These are phyloP conservation scores for Lentinula sp. DNA, from an alignment of 768 basidiomycete genomes.

Conservation along the genomic window DNA sequence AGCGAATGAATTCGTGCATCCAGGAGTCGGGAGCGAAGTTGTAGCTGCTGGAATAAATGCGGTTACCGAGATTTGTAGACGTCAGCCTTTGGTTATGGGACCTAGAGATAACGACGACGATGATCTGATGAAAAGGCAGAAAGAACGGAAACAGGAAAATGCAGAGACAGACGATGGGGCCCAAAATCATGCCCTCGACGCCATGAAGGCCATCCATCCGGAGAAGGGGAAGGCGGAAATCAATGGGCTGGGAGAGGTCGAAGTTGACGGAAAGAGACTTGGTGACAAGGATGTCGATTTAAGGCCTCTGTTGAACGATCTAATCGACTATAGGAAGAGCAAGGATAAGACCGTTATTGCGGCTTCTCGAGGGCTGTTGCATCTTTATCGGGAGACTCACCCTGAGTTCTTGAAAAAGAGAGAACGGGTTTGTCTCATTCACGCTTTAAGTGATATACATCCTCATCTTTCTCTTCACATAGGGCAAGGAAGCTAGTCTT, in stretches of 20 bases:
- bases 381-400: slow-evolving; percentile 93
- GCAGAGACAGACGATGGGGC: neutral
- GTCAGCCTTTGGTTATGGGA: slow-evolving; percentile 94
- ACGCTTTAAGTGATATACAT: neutral
- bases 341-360: slow-evolving; percentile 89
- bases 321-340: slow-evolving; percentile 94
- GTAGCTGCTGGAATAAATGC: slow-evolving; percentile 96
- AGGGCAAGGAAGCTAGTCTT: slow-evolving; percentile 92
- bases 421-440: slow-evolving; percentile 57
- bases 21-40: slow-evolving; percentile 93
- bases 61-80: slow-evolving; percentile 87
- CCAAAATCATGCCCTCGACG: neutral
- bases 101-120: slow-evolving; percentile 42
- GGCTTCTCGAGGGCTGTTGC: slow-evolving; percentile 82
- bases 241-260: neutral
- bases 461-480: slow-evolving; percentile 10
- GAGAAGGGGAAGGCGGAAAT: neutral
- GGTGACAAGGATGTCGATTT: slow-evolving; percentile 4
- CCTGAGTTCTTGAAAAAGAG: slow-evolving; percentile 85
- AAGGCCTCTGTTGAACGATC: slow-evolving; percentile 61
- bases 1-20: slow-evolving; percentile 94
- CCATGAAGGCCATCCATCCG: neutral
- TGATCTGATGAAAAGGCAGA: slow-evolving; percentile 31
- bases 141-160: neutral
- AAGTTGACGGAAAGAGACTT: neutral